A percentile compares a stretch with the other conserved stretches of the same genome.
Evolutionary conservation across 1,284 basidiomycete genomes (phyloP).

Genomic region (Melampsora larici-populina): DNA sequence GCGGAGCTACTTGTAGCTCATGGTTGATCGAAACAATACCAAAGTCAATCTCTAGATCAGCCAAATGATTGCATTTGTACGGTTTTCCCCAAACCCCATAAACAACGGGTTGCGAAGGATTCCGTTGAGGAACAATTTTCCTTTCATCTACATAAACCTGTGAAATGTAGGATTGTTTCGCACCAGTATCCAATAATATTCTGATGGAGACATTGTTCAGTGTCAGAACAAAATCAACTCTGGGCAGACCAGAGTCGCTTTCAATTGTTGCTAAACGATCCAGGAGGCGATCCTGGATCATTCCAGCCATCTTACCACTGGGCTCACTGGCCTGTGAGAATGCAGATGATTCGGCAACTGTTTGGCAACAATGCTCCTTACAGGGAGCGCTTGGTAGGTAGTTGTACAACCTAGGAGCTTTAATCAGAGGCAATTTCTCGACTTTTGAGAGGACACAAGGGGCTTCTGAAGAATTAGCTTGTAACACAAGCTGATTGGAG

Average conservation of each 20-base stretch:
- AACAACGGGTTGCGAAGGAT: not conserved
- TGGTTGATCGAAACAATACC: not conserved
- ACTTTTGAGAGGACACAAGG: too few species aligned
- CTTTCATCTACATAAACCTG: not conserved
- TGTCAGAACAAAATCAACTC: not conserved
- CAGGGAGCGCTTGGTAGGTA: too few species aligned
- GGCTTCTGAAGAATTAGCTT: too few species aligned
- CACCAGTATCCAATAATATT: not conserved
- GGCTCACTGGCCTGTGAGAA: not conserved
- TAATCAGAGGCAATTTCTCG: too few species aligned
- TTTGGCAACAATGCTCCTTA: too few species aligned
- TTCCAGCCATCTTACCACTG: not conserved
- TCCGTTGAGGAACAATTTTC: not conserved
- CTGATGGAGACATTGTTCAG: not conserved
- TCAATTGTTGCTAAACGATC: not conserved
- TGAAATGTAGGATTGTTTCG: not conserved
- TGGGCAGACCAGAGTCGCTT: not conserved
- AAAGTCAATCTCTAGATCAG: not conserved
- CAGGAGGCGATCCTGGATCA: not conserved
- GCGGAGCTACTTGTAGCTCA: not conserved
- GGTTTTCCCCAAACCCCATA: not conserved
- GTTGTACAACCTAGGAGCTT: too few species aligned
- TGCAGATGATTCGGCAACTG: too few species aligned
- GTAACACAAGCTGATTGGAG: too few species aligned
- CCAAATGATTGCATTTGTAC: not conserved